Conservation (phyloP, 2,329 filamentous ascomycete species). For the Coniochaeta sp. region DNA sequence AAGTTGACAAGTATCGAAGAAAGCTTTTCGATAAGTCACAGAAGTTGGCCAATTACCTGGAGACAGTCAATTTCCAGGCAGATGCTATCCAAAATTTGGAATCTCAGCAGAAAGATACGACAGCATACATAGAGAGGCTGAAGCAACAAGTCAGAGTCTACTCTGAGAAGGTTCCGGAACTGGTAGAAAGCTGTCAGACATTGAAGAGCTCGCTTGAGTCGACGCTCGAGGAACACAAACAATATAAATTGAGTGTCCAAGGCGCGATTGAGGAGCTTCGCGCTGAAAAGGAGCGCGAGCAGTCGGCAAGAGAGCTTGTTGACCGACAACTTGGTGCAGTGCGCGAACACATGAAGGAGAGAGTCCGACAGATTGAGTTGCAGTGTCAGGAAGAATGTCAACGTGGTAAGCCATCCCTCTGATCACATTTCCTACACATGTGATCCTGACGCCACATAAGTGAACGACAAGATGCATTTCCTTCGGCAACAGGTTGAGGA, state of each 20-base stretch:
- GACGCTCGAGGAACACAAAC: constrained; percentile 32
- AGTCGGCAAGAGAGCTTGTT: constrained; percentile 15
- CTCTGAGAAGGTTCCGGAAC: constrained; percentile 16
- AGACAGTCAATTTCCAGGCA: not conserved
- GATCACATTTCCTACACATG: not conserved
- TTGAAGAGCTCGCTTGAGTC: constrained; percentile 34
- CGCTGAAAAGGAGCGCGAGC: constrained; percentile 19
- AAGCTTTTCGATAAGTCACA: not conserved
- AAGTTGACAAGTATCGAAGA: not conserved
- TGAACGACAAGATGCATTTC: constrained; percentile 6
- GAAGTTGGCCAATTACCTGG: not conserved
- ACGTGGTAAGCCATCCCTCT: constrained; percentile 8
- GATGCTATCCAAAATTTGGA: not conserved
- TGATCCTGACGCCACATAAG: constrained; percentile 7
- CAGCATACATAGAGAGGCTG: constrained; percentile 4
- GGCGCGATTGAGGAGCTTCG: constrained; percentile 25
- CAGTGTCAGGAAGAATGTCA: constrained; percentile 11
- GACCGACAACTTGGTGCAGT: constrained; percentile 25
- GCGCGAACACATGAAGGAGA: constrained; percentile 19
- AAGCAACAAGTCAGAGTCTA: constrained; percentile 21
- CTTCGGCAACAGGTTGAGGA: not conserved
- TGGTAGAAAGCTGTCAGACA: constrained; percentile 26
- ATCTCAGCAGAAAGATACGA: not conserved
- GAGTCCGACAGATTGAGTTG: constrained; percentile 10
- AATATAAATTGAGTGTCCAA: constrained; percentile 24